Evolutionary conservation across 23 red algal genomes (phyloP), one percentile per base, ranked within the genome.

Genomic region (Gracilaria domingensis): DNA sequence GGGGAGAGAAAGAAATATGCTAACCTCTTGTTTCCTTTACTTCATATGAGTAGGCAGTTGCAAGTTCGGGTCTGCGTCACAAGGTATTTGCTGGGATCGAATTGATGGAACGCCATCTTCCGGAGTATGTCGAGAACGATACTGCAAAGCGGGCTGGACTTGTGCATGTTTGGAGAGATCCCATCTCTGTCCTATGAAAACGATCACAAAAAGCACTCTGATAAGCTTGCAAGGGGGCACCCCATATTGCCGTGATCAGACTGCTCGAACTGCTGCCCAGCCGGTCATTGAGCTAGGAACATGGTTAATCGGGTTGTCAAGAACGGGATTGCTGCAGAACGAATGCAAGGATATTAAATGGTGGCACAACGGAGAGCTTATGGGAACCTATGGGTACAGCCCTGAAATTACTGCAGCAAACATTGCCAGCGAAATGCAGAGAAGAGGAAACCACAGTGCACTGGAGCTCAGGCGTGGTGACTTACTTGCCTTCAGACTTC

Each of bases 131-230:
- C 58, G 37, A 20, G 58, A 59, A 78, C 26, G 86, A 51, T 90
- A 66, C 30, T 90, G 86, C 45, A 66, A 50, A 33, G 70, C 86
- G 11, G 86, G 86, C 20, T 90, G 86, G 86, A 90, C 86, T 45
- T 90, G 86, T 61, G 86, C 75, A 0, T 90, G 86, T 69, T 57
- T 47, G 50, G 86, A 74, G 39, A 72, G 86, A 81, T 79, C 86
- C 11, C 86, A 90, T 71, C 69, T 90, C 24, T 90, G 86, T 56
- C 51, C 67, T 1, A 57, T 87, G 53, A 74, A 74, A 32, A 61
- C 36, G 7, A 51, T 51, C 20, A 77, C 72, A 0, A 77, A 42
- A 77, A 77, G 39, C n/a, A 51, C 45, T 5, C n/a, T 77, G 39
- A 30, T 49, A 20, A 11, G 40, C 3, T 51, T 77, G 40, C 45